Evolutionary conservation across 306 rosid species (phyloP), one percentile per base, ranked within the genome.

Genomic region (Calophaca sinica): DNA sequence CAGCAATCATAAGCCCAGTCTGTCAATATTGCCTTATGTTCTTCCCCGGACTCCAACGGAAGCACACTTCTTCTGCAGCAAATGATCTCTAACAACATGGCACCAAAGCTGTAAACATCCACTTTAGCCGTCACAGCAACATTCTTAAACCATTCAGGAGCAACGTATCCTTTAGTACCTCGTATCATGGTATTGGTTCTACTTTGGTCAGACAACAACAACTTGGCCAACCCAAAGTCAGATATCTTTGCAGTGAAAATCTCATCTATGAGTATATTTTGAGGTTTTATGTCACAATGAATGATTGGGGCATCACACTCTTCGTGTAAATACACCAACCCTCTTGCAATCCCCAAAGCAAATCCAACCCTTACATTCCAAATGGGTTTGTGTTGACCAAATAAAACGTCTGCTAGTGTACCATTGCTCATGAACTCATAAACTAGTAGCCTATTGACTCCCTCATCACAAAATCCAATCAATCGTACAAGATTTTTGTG

Each of bases 221-320:
- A 74, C 61, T 85, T 81, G 41, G 88, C 86, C 67, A 85, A 45
- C 45, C 86, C 86, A 41, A 81, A 85, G n/a, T 85, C 84, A 29
- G 86, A 74, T 5, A 85, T 81, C 50, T 81, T 81, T 3, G 82
- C 62, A 5, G 15, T 52, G 36, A 74, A 85, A 14, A 52, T n/a
- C 3, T 75, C 80, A 20, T 79, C 77, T 59, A 85, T 26, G 4
- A 85, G 80, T 70, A 85, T 71, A 72, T 85, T 82, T 42, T 81
- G 86, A 71, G 86, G 86, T 20, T 85, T 85, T 5, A 81, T 85
- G 20, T 85, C 88, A 6, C 88, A 85, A 26, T 85, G 88, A 75
- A 85, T 85, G 50, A 85, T 85, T 29, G 81, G 74, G 6, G 70
- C 6, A 5, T 79, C 86, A 60, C 88, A 85, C 77, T 85, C 86